Base-by-base conservation (phyloP, 2,329 filamentous ascomycete genomes). In the Basipetospora chlamydospora region DNA sequence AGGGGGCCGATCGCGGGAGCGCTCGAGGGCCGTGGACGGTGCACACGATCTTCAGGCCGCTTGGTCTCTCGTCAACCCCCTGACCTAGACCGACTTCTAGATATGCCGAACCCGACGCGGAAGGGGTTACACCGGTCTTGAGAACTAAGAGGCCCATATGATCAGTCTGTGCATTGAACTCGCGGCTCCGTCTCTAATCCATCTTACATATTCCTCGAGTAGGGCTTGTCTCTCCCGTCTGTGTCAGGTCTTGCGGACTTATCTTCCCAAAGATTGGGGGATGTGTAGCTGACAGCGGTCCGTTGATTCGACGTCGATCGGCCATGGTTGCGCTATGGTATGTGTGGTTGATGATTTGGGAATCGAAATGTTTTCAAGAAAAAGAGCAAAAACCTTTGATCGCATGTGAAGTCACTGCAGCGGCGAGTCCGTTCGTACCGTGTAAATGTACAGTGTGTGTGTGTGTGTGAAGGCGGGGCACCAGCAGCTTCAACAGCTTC, bases 1-100 rank as follows among this genome's bases (percentile, higher is more conserved):
- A 98, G 1, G 85, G 80, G 20, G 85, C 84, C 39, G 83, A 92
- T 52, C 86, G 77, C 22, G 88, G 87, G 28, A 98, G 70, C 17
- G 90, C 86, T 46, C 87, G 77, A 3, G 90, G 90, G 1, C 90
- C 90, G 59, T 96, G 88, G 38, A 96, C 84, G 9, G 85, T 87
- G 56, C 87, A 94, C 43, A 80, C 82, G 42, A 98, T 75, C 58
- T 98, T 98, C 51, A 96, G 70, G 35, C 83, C 82, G 26, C 77
- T 74, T 23, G 31, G n/a, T n/a, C 12, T 23, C 31, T 73, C 50
- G 4, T 43, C 60, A 39, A 61, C 59, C 23, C 56, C 53, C 51
- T 56, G 59, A 38, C 60, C 65, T 45, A 57, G 61, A 47, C 71
- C 70, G 33, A 79, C 60, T 51, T 81, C 84, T 38, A 88, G 66